Evolutionary conservation across 2,329 filamentous ascomycete genomes (phyloP).

Genomic region (Verticillium zaregamsianum): DNA sequence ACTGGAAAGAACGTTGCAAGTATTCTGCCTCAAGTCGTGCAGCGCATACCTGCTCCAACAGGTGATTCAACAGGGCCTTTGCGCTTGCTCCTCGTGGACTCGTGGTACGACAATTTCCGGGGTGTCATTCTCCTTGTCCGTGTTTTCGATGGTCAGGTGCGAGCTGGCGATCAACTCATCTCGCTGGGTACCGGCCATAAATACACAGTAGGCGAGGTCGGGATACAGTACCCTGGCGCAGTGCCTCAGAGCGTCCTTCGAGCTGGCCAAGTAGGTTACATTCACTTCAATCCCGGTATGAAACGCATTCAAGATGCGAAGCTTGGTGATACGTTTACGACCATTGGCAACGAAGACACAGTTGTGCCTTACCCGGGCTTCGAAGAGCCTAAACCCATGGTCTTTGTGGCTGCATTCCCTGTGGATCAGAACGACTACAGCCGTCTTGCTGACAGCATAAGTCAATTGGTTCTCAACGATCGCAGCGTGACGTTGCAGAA

Average conservation of each 20-base stretch:
- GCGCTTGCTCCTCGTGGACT: conserved; percentile 86
- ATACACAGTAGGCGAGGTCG: conserved; percentile 93
- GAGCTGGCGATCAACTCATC: conserved; percentile 77
- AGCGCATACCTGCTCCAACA: conserved; percentile 74
- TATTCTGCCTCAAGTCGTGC: conserved; percentile 81
- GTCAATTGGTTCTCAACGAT: conserved; percentile 90
- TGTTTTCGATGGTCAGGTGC: conserved; percentile 82
- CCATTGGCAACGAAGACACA: conserved; percentile 66
- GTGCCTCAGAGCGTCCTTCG: conserved; percentile 75
- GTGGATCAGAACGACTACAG: conserved; percentile 85
- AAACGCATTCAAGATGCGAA: conserved; percentile 94
- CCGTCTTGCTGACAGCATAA: conserved; percentile 88
- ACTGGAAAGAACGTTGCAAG: conserved; percentile 82
- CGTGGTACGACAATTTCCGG: conserved; percentile 96
- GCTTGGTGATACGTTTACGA: conserved; percentile 92
- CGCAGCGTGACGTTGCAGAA: conserved; percentile 91
- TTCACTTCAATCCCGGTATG: conserved; percentile 98
- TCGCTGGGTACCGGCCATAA: conserved; percentile 85
- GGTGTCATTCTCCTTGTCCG: conserved; percentile 89
- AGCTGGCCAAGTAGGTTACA: conserved; percentile 92
- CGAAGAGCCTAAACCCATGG: conserved; percentile 97
- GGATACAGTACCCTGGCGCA: conserved; percentile 90
- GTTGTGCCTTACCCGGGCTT: conserved; percentile 87
- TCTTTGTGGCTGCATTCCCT: conserved; percentile 95
- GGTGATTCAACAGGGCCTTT: conserved; percentile 72